phyloP scores from a whole-genome alignment of 1,139 yeast species.

The Debaryomycetaceae sp. region DNA sequence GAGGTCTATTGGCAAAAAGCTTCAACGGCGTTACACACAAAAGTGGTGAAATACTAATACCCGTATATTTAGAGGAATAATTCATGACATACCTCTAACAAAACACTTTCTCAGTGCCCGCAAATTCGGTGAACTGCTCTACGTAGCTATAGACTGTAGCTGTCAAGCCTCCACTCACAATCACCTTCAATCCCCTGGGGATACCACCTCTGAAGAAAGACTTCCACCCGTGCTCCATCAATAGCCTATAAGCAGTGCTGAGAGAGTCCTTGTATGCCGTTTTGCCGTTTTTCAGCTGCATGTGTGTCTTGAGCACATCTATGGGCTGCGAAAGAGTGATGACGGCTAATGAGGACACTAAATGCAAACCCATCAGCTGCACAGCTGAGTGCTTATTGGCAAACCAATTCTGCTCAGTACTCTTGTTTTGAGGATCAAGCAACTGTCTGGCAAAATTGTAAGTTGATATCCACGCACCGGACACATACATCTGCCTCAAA shows the following conservation, averaged over 20 bases:
- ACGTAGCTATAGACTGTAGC: slow-evolving; percentile 65
- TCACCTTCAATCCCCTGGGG: slow-evolving; percentile 76
- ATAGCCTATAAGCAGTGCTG: slow-evolving; percentile 68
- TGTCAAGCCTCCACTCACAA: slow-evolving; percentile 77
- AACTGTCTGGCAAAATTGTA: slow-evolving; percentile 75
- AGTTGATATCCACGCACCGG: slow-evolving; percentile 80
- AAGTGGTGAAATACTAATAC: slow-evolving; percentile 47
- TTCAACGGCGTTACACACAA: slow-evolving; percentile 52
- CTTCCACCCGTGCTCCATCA: slow-evolving; percentile 61
- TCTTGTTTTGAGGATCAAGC: slow-evolving; percentile 51
- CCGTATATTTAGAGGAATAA: slow-evolving; percentile 41
- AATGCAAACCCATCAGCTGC: slow-evolving; percentile 50
- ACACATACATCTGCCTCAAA: slow-evolving; percentile 71
- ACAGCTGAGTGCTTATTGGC: slow-evolving; percentile 40
- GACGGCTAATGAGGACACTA: slow-evolving; percentile 60
- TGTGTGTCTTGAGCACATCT: slow-evolving; percentile 84
- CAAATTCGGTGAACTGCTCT: slow-evolving; percentile 47
- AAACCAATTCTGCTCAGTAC: slow-evolving; percentile 44
- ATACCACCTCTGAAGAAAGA: slow-evolving; percentile 76
- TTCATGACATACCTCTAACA: slow-evolving; percentile 10
- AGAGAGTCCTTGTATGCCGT: slow-evolving; percentile 64
- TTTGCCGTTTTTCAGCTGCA: slow-evolving; percentile 74
- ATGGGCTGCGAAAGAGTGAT: slow-evolving; percentile 84
- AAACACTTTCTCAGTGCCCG: slow-evolving; percentile 51
- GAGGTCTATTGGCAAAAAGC: slow-evolving; percentile 50